Conservation (phyloP, 495 filamentous ascomycete genomes). For the Parmelia sp. region DNA sequence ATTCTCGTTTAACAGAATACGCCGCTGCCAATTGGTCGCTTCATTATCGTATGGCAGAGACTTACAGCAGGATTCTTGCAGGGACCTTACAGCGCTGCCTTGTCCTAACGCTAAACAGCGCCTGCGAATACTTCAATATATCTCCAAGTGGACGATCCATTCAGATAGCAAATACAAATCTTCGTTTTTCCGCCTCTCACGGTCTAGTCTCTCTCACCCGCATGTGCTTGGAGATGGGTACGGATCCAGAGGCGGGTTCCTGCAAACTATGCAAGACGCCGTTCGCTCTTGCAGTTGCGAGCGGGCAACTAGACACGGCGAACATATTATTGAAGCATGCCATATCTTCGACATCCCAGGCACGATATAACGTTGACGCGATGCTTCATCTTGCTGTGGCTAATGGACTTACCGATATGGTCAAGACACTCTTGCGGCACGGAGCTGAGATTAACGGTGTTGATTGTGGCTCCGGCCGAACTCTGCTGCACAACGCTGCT, state of each 20-base stretch:
- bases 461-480: not conserved
- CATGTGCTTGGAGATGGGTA: slow-evolving; percentile 8
- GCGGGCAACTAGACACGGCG: not conserved
- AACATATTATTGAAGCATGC: not conserved
- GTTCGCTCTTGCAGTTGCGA: not conserved
- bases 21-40: slow-evolving; percentile 6
- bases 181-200: not conserved
- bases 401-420: not conserved
- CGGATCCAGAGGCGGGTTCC: not conserved
- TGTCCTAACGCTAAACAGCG: not conserved
- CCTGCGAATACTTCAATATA: not conserved
- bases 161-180: not conserved
- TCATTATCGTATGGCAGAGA: slow-evolving; percentile 8
- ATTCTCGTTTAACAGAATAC: not conserved
- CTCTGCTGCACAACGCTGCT: not conserved
- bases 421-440: not conserved
- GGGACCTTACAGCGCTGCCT: slow-evolving; percentile 5
- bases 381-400: not conserved
- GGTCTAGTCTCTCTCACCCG: slow-evolving; percentile 1
- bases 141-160: not conserved
- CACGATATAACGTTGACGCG: not conserved
- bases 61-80: slow-evolving; percentile 2
- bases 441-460: not conserved
- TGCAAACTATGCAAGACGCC: not conserved
- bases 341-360: not conserved